A percentile compares a stretch with the other conserved stretches of the same genome.
These are phyloP conservation scores for Cladosporium velox DNA, from an alignment of 2,329 filamentous ascomycete genomes.

Conservation along the genomic window DNA sequence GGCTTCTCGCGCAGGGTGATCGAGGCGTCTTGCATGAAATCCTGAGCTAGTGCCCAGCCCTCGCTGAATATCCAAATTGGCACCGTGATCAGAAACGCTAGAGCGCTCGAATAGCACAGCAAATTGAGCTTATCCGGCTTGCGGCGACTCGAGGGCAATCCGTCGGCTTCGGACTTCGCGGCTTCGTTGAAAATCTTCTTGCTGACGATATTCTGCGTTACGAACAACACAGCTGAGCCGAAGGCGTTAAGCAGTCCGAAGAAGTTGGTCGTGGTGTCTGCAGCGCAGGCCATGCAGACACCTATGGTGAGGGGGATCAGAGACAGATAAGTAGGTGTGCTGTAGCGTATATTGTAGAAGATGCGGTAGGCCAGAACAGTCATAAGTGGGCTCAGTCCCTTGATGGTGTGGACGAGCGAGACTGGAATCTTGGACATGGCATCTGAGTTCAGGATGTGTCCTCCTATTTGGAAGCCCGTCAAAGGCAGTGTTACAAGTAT, in stretches of 20 bases:
- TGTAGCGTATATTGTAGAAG: constrained; percentile 86
- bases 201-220: constrained; percentile 97
- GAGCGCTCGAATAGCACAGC: constrained; percentile 91
- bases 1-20: constrained; percentile 76
- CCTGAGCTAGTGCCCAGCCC: constrained; percentile 73
- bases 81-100: constrained; percentile 83
- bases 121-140: constrained; percentile 97
- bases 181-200: constrained; percentile 98
- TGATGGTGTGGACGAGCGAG: constrained; percentile 96
- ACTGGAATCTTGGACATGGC: constrained; percentile 94
- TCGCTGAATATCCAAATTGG: constrained; percentile 95
- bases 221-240: constrained; percentile 88
- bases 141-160: constrained; percentile 61
- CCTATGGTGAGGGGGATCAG: constrained; percentile 79
- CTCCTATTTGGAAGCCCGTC: constrained; percentile 87
- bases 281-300: constrained; percentile 95
- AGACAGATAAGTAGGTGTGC: constrained; percentile 78
- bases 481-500: constrained; percentile 87
- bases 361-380: constrained; percentile 91
- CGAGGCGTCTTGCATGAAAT: constrained; percentile 79
- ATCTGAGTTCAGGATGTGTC: constrained; percentile 90
- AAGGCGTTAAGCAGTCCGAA: constrained; percentile 89
- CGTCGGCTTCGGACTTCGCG: constrained; percentile 77
- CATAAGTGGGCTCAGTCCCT: constrained; percentile 92
- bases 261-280: constrained; percentile 85